These are phyloP conservation scores for Pseudogymnoascus sp. DNA, from an alignment of 2,329 filamentous ascomycete genomes.

Conservation along the genomic window DNA sequence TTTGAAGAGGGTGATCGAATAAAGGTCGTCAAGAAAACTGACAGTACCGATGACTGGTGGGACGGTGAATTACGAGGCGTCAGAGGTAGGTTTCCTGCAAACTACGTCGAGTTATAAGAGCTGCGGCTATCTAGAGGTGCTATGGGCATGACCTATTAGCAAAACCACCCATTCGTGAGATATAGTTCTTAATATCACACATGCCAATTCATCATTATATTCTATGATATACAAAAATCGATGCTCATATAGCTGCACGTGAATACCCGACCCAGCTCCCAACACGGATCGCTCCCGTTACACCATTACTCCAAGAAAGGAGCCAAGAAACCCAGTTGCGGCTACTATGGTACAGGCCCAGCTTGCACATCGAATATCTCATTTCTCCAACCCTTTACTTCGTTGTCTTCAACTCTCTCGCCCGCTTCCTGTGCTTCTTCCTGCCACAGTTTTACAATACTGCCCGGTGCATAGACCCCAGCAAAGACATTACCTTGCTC, in stretches of 20 bases:
- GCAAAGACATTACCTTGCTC: slow-evolving; percentile 60
- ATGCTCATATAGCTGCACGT: neutral
- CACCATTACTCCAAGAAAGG: neutral
- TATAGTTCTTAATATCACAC: neutral
- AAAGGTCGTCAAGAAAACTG: slow-evolving; percentile 67
- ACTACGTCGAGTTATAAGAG: slow-evolving; percentile 43
- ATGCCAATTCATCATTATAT: neutral
- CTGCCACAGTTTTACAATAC: slow-evolving; percentile 82
- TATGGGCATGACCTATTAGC: neutral
- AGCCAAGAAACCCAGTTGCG: neutral
- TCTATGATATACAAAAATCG: neutral
- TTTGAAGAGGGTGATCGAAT: slow-evolving; percentile 75
- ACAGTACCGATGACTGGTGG: slow-evolving; percentile 82
- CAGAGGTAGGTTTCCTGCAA: slow-evolving; percentile 70
- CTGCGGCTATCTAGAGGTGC: neutral
- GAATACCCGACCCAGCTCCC: neutral
- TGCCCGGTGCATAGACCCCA: slow-evolving; percentile 80
- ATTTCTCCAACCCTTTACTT: slow-evolving; percentile 58
- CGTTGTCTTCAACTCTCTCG: slow-evolving; percentile 67
- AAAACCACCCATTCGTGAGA: neutral
- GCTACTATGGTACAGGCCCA: slow-evolving; percentile 8
- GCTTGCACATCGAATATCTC: slow-evolving; percentile 57
- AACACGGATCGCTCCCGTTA: neutral
- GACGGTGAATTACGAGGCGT: slow-evolving; percentile 63
- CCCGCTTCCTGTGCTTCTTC: slow-evolving; percentile 63